Conservation (phyloP, 768 basidiomycete genomes). For the Crucibulum laeve region DNA sequence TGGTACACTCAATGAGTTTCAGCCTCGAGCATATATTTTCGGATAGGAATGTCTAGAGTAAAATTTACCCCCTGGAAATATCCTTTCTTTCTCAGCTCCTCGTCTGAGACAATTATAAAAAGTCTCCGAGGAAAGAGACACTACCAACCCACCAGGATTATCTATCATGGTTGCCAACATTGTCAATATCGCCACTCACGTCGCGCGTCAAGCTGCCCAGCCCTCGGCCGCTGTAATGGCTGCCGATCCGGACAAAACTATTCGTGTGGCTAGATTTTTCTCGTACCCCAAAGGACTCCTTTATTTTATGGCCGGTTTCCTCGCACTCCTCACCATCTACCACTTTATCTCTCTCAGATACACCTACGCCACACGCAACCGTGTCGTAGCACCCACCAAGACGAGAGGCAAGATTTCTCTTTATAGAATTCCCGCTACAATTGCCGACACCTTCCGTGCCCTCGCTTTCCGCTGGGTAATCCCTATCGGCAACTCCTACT, state of each 20-base stretch:
- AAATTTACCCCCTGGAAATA: too few relatives aligned
- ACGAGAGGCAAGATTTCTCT: constrained; percentile 10
- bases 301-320: constrained; percentile 37
- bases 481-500: constrained; percentile 28
- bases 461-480: constrained; percentile 32
- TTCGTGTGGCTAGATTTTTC: constrained; percentile 18
- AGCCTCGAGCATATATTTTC: not conserved
- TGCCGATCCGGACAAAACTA: constrained; percentile 17
- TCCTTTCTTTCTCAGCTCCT: too few relatives aligned
- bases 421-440: constrained; percentile 24
- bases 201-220: not conserved
- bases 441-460: constrained; percentile 27
- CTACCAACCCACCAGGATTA: too few relatives aligned
- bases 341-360: constrained; percentile 23
- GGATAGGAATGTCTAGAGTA: too few relatives aligned
- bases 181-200: not conserved
- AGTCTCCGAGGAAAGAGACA: too few relatives aligned
- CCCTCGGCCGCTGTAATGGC: not conserved
- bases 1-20: not conserved
- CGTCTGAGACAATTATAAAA: too few relatives aligned
- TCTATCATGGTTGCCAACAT: too few relatives aligned
- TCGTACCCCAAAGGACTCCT: constrained; percentile 37
- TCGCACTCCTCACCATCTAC: constrained; percentile 31
- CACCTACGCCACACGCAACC: constrained; percentile 12
- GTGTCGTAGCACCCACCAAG: constrained; percentile 1